Base-by-base conservation (phyloP, 2,329 filamentous ascomycete genomes). In the Alternaria ethzedia region DNA sequence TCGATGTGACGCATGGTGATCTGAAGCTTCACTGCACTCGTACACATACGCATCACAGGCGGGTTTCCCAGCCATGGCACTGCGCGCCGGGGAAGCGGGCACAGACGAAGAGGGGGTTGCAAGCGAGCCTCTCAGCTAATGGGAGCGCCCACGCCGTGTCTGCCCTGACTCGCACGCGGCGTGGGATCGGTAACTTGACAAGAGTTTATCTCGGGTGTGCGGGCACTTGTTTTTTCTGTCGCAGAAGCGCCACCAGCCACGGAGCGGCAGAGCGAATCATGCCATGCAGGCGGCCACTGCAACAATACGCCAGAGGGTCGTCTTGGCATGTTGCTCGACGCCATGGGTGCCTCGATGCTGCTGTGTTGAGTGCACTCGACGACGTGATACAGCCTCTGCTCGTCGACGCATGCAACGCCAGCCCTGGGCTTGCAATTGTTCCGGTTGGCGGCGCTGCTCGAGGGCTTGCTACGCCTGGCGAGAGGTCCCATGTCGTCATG, bases 11-110 rank as follows among this genome's bases (percentile, higher is more conserved):
- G 69, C 67, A 63, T 36, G 49, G 61, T 67, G 62, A 68, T 54
- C 54, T 64, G 64, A 68, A 60, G 66, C 65, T 65, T 63, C 46
- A 36, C 26, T 52, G 45, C 30, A 32, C 21, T 49, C 21, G 32
- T 15, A 43, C 21, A 28, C 11, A 36, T 41, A 49, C 65, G 59
- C 65, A 65, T 71, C 23, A 41, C 36, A 26, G 55, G 61, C 30
- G 30, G 32, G 44, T 59, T 21, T 43, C 41, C 55, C 55, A 44
- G 50, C 55, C 28, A 55, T 62, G 43, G 47, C 59, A 52, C 55
- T 43, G 52, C 54, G 66, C 60, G 21, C 66, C 75, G 75, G 75
- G 76, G 71, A 77, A 75, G 72, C 75, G 76, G 65, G 71, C 69
- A 73, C 61, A 55, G 66, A 57, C 57, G 64, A 56, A 28, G 63